phyloP scores from a whole-genome alignment of 768 basidiomycete genomes.

The Russula emetica region DNA sequence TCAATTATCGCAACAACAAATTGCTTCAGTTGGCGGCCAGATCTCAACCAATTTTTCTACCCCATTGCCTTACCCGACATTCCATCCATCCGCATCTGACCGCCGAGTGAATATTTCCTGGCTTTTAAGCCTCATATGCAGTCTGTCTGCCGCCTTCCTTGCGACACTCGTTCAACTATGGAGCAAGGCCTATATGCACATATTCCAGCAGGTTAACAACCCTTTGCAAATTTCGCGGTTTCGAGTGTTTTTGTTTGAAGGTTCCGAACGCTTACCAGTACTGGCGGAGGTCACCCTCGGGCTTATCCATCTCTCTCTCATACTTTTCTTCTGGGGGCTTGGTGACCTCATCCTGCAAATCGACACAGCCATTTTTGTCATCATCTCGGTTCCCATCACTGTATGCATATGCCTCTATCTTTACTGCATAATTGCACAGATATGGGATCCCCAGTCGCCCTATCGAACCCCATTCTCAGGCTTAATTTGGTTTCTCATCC shows the following conservation, averaged over 20 bases:
- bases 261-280: constrained; percentile 39
- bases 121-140: constrained; percentile 38
- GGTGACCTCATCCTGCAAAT: constrained; percentile 40
- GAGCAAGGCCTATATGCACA: constrained; percentile 38
- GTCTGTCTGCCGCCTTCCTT: constrained; percentile 41
- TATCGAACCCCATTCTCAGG: constrained; percentile 5
- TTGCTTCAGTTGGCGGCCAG: not conserved
- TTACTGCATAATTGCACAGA: not conserved
- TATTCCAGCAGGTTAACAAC: constrained; percentile 33
- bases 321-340: constrained; percentile 34
- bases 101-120: constrained; percentile 41
- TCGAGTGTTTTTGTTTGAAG: constrained; percentile 37
- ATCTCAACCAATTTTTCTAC: not conserved
- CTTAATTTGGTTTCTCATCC: constrained; percentile 13
- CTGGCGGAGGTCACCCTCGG: constrained; percentile 42
- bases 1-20: constrained; percentile 12
- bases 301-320: constrained; percentile 44
- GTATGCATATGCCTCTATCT: constrained; percentile 18
- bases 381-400: constrained; percentile 7
- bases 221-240: constrained; percentile 38
- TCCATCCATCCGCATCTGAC: constrained; percentile 32
- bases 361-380: constrained; percentile 17
- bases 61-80: constrained; percentile 2
- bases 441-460: constrained; percentile 15
- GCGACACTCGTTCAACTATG: constrained; percentile 50